phyloP scores from a whole-genome alignment of 306 rosid species.

The Calophaca sinica region DNA sequence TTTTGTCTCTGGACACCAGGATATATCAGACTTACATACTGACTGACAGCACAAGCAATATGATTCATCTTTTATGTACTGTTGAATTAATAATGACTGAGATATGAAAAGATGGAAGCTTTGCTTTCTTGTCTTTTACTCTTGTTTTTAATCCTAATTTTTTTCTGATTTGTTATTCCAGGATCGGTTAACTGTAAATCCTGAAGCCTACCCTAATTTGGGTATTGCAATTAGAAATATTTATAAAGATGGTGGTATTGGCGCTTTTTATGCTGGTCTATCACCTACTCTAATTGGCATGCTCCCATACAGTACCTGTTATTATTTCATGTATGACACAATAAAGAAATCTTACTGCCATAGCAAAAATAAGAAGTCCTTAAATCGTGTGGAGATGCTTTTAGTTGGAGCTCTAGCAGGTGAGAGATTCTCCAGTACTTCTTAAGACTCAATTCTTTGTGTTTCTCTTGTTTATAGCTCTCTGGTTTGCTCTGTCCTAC shows the following conservation, averaged over 20 bases:
- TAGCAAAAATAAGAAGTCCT: slow-evolving; percentile 71
- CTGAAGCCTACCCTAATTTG: slow-evolving; percentile 83
- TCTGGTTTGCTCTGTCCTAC: slow-evolving; percentile 18
- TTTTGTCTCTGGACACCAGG: no score
- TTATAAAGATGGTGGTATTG: slow-evolving; percentile 87
- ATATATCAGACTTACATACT: no score
- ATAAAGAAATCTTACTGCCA: slow-evolving; percentile 80
- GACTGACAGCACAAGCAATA: no score
- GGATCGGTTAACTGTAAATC: slow-evolving; percentile 93
- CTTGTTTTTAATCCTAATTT: slow-evolving; percentile 28
- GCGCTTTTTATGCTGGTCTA: slow-evolving; percentile 87
- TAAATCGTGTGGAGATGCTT: slow-evolving; percentile 89
- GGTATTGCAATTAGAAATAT: slow-evolving; percentile 77
- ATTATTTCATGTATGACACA: slow-evolving; percentile 93
- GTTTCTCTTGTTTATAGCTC: slow-evolving; percentile 18
- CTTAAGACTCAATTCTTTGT: slow-evolving; percentile 8
- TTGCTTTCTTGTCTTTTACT: slow-evolving; percentile 18
- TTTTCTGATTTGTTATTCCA: slow-evolving; percentile 53
- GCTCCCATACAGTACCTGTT: slow-evolving; percentile 98
- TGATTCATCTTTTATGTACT: not conserved
- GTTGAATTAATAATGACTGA: slow-evolving; percentile 25
- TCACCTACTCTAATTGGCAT: slow-evolving; percentile 92
- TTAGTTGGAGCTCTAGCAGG: slow-evolving; percentile 91
- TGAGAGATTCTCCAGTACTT: slow-evolving; percentile 46
- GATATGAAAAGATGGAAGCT: not conserved